These are phyloP conservation scores for Malus hybrid DNA, from an alignment of 331 rosid genomes.

Conservation along the genomic window DNA sequence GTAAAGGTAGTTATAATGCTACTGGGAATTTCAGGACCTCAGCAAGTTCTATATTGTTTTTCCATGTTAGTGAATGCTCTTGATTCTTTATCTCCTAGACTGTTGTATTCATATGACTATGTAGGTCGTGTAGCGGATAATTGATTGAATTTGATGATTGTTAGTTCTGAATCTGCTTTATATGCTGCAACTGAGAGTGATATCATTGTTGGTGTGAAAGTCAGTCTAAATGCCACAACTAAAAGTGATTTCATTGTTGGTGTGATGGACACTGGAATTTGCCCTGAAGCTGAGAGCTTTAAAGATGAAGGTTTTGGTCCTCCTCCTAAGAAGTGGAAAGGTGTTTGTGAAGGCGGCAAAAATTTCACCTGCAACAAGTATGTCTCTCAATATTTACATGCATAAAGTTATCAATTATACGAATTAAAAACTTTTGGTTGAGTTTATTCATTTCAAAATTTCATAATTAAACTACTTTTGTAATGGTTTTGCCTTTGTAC, in stretches of 20 bases:
- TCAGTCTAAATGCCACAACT: neutral
- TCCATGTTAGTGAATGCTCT: neutral
- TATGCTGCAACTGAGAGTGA: too few relatives aligned
- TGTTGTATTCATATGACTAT: neutral
- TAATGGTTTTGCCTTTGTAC: too few relatives aligned
- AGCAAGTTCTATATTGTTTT: neutral
- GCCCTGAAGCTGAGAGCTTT: constrained; percentile 13
- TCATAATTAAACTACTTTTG: too few relatives aligned
- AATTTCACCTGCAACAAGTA: too few relatives aligned
- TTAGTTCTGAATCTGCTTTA: neutral
- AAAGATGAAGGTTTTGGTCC: neutral
- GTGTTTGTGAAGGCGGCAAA: too few relatives aligned
- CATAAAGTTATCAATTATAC: too few relatives aligned
- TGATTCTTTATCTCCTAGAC: neutral
- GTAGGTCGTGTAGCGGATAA: neutral
- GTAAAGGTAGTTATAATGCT: neutral
- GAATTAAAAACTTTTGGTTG: too few relatives aligned
- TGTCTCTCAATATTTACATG: too few relatives aligned
- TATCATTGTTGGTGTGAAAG: neutral
- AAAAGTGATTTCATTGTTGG: neutral
- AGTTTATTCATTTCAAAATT: too few relatives aligned
- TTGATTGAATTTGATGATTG: neutral
- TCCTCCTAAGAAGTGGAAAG: too few relatives aligned
- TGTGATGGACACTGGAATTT: neutral
- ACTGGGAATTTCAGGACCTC: constrained; percentile 1